Evolutionary conservation across 805 yeast genomes (phyloP), one percentile per base, ranked within the genome.

Genomic region (Candida sakaeoensis): DNA sequence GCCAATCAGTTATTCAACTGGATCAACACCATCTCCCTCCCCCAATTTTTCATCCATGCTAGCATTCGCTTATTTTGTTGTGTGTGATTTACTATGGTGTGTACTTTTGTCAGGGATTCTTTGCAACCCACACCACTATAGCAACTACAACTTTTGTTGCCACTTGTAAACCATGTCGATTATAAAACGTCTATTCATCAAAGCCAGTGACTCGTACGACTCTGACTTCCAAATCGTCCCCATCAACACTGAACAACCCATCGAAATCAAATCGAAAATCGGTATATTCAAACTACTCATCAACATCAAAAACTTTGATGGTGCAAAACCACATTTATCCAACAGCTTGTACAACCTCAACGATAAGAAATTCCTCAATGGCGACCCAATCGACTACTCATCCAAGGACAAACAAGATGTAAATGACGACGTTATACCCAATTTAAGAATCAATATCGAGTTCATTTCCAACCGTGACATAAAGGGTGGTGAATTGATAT

Each of bases 401-500:
- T 26, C 44, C 6, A 27, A 14, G 37, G 43, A 30, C 12, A 25
- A 24, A 10, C 41, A 43, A 5, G 5, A 12, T 3, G 45, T 49
- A 5, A 25, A 34, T 8, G 48, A 52, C 9, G 33, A 38, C 3
- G 32, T 35, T 5, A 24, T 38, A 10, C 62, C 68, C 16, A 68
- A 67, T 41, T 47, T 68, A 15, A 48, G 65, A 13, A 47, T 68
- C 13, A 48, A 57, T 13, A 53, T 67, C n/a, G 55, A 58, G 26
- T 67, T 76, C 43, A 60, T 51, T 8, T 83, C 82, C 31, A 60
- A 51, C 8, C 40, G 43, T 3, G 64, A 61, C 15, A 58, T 80
- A n/a, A 51, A 49, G 14, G 85, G 84, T 2, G 65, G 73, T 30
- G 68, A 70, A n/a, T 58, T 82, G 29, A 43, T 77, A n/a, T 82